These are phyloP conservation scores for Xylaria telfairii DNA, from an alignment of 495 filamentous ascomycete genomes.

Conservation along the genomic window DNA sequence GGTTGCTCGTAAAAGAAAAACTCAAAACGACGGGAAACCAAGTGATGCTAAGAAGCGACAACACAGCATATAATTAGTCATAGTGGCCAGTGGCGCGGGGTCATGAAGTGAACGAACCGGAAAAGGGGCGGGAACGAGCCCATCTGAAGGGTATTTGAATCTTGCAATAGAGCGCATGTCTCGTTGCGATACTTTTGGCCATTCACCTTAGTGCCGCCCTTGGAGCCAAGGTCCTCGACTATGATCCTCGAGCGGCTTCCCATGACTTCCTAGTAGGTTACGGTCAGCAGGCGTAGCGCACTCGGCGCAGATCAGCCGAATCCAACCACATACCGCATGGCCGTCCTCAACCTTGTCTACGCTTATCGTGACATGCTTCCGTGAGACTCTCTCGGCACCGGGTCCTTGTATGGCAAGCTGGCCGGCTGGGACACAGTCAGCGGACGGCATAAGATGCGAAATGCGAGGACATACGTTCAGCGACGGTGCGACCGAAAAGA, in stretches of 20 bases:
- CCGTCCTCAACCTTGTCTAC: conserved; percentile 69
- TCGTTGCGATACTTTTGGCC: conserved; percentile 68
- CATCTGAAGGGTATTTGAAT: conserved; percentile 69
- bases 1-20: conserved; percentile 80
- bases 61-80: conserved; percentile 9
- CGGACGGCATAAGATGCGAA: not conserved
- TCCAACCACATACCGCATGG: conserved; percentile 65
- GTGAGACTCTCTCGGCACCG: conserved; percentile 70
- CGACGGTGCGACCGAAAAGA: conserved; percentile 71
- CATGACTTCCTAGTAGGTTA: conserved; percentile 55
- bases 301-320: not conserved
- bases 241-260: conserved; percentile 67
- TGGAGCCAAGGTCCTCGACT: conserved; percentile 74
- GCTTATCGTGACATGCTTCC: conserved; percentile 82
- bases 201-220: conserved; percentile 80
- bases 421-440: conserved; percentile 49
- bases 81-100: not conserved
- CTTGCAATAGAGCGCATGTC: conserved; percentile 55
- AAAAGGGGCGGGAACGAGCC: conserved; percentile 66
- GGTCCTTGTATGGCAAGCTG: conserved; percentile 67
- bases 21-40: conserved; percentile 85
- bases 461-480: conserved; percentile 50
- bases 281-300: conserved; percentile 26
- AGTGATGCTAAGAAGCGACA: conserved; percentile 60
- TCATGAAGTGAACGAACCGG: conserved; percentile 39